Evolutionary conservation across 306 rosid genomes (phyloP).

Genomic region (Quercus parvula): DNA sequence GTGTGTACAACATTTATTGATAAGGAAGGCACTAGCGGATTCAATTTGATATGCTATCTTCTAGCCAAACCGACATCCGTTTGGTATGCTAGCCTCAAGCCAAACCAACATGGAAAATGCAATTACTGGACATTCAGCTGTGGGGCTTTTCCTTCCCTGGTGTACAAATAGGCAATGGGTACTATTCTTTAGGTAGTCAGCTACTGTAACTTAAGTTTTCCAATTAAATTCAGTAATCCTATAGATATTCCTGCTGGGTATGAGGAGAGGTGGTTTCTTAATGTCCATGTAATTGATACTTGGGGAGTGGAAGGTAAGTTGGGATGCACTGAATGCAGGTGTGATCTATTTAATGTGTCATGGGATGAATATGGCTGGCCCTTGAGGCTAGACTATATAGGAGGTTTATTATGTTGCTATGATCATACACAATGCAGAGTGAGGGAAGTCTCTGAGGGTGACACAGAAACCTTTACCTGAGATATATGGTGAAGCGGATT

Average conservation of each 20-base stretch:
- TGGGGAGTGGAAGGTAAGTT: constrained; percentile 47
- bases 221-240: constrained; percentile 31
- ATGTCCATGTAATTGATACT: constrained; percentile 78
- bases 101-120: too few species aligned
- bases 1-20: too few species aligned
- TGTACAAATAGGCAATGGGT: too few species aligned
- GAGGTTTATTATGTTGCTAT: constrained; percentile 61
- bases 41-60: too few species aligned
- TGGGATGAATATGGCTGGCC: constrained; percentile 31
- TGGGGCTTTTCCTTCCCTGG: too few species aligned
- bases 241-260: constrained; percentile 50
- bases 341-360: constrained; percentile 67
- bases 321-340: constrained; percentile 70
- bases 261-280: constrained; percentile 71
- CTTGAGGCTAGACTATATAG: constrained; percentile 40
- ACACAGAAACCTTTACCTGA: constrained; percentile 54
- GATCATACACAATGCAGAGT: constrained; percentile 52
- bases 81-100: too few species aligned
- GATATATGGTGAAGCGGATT: constrained; percentile 67
- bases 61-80: too few species aligned
- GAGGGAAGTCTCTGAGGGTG: constrained; percentile 42
- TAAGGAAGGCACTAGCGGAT: too few species aligned
- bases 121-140: too few species aligned
- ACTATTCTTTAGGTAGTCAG: too few species aligned
- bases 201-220: too few species aligned